Conservation (phyloP, 441 rosid genomes). For the Corymbia calophylla region DNA sequence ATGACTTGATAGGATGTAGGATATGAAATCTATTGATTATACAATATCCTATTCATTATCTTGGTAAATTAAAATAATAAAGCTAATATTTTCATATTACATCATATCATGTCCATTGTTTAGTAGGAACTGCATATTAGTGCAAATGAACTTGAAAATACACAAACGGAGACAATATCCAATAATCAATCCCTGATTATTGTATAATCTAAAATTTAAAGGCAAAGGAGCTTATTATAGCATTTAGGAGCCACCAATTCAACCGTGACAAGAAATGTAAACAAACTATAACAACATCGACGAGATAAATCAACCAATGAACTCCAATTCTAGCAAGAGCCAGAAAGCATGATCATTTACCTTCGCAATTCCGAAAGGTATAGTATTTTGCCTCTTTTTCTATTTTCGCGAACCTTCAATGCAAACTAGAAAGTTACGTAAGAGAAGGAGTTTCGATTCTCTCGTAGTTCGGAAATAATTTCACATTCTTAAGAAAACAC, state of each 20-base stretch:
- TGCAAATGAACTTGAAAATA: not conserved
- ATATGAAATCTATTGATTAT: too few relatives aligned
- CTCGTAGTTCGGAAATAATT: not conserved
- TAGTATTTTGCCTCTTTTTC: not conserved
- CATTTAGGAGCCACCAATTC: not conserved
- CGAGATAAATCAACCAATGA: not conserved
- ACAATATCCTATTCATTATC: not conserved
- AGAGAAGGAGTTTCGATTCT: not conserved
- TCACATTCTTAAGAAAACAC: not conserved
- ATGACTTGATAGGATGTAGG: too few relatives aligned
- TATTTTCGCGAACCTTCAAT: not conserved
- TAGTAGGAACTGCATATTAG: too few relatives aligned
- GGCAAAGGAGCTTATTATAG: not conserved
- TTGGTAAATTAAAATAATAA: not conserved
- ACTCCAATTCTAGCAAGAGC: not conserved
- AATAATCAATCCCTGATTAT: not conserved
- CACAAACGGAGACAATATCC: not conserved
- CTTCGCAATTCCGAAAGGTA: not conserved
- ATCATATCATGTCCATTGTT: fast-evolving
- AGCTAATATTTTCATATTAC: not conserved
- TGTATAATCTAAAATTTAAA: too few relatives aligned
- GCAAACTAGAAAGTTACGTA: not conserved
- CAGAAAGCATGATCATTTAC: not conserved
- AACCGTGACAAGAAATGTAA: not conserved
- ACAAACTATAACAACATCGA: fast-evolving